Percentiles rank a stretch among this genome's conserved stretches.
Evolutionary conservation across 2,329 filamentous ascomycete genomes (phyloP).

Genomic region (Aspergillus terreus): DNA sequence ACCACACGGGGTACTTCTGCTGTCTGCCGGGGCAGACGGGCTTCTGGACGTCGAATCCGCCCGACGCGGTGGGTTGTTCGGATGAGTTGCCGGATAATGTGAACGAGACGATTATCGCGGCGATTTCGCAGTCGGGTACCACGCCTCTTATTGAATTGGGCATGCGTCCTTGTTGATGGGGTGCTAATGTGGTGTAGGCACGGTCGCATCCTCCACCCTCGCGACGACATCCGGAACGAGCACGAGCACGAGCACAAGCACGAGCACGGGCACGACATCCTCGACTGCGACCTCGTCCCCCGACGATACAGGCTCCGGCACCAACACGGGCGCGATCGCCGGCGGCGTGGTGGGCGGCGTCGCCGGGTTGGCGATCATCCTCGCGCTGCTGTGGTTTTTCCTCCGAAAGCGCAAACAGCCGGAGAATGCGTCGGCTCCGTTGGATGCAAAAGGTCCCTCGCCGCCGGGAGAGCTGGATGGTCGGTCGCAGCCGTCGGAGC

Average conservation of each 20-base stretch:
- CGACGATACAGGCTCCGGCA: not conserved
- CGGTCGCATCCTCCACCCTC: not conserved
- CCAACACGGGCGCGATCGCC: conserved; percentile 7
- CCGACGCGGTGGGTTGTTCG: conserved; percentile 13
- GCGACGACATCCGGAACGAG: not conserved
- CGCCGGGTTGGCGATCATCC: conserved; percentile 11
- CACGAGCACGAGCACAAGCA: not conserved
- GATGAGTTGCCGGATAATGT: conserved; percentile 6
- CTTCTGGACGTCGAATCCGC: conserved; percentile 7
- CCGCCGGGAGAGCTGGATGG: not conserved
- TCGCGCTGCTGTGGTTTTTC: conserved; percentile 14
- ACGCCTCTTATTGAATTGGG: too few species aligned
- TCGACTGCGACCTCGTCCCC: not conserved
- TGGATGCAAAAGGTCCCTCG: not conserved
- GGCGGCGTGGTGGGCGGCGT: conserved; percentile 18
- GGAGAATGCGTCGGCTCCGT: not conserved
- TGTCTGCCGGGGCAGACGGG: conserved; percentile 13
- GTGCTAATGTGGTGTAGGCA: not conserved
- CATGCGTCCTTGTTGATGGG: too few species aligned
- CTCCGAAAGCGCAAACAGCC: conserved; percentile 5
- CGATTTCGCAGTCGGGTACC: not conserved
- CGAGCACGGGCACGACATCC: not conserved
- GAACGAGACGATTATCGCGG: not conserved
- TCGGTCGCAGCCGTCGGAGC: not conserved
- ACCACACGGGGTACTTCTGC: conserved; percentile 21